phyloP scores from a whole-genome alignment of 805 yeast genomes.

The Metschnikowia anglica region DNA sequence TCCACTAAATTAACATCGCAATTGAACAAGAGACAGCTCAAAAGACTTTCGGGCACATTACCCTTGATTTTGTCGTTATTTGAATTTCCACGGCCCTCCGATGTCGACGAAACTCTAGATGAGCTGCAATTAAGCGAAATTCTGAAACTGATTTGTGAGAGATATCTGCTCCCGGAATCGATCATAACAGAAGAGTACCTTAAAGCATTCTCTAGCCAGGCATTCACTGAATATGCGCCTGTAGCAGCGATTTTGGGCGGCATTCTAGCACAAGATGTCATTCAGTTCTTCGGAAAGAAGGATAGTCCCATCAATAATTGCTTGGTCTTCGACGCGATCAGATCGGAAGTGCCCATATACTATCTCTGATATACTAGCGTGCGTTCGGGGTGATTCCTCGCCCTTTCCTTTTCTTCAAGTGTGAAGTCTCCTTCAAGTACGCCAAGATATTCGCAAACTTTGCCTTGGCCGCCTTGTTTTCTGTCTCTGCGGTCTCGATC shows the following conservation, averaged over 20 bases:
- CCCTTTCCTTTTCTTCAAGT: slow-evolving; percentile 42
- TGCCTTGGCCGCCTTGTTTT: slow-evolving; percentile 25
- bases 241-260: slow-evolving; percentile 90
- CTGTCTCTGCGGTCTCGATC: slow-evolving; percentile 26
- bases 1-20: slow-evolving; percentile 42
- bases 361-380: slow-evolving; percentile 15
- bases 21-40: slow-evolving; percentile 45
- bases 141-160: slow-evolving; percentile 30
- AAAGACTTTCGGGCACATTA: slow-evolving; percentile 51
- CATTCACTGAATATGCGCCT: slow-evolving; percentile 70
- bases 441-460: slow-evolving; percentile 35
- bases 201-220: slow-evolving; percentile 46
- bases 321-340: slow-evolving; percentile 69
- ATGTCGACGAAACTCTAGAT: slow-evolving; percentile 28
- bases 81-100: slow-evolving; percentile 33
- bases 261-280: slow-evolving; percentile 82
- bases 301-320: slow-evolving; percentile 83
- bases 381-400: slow-evolving; percentile 34
- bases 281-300: slow-evolving; percentile 72
- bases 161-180: slow-evolving; percentile 40
- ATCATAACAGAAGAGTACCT: slow-evolving; percentile 45
- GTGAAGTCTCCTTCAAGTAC: slow-evolving; percentile 40
- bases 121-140: slow-evolving; percentile 27
- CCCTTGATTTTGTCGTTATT: slow-evolving; percentile 62
- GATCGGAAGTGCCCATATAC: slow-evolving; percentile 76